phyloP scores from a whole-genome alignment of 768 basidiomycete genomes.

The Rickenella mellea region DNA sequence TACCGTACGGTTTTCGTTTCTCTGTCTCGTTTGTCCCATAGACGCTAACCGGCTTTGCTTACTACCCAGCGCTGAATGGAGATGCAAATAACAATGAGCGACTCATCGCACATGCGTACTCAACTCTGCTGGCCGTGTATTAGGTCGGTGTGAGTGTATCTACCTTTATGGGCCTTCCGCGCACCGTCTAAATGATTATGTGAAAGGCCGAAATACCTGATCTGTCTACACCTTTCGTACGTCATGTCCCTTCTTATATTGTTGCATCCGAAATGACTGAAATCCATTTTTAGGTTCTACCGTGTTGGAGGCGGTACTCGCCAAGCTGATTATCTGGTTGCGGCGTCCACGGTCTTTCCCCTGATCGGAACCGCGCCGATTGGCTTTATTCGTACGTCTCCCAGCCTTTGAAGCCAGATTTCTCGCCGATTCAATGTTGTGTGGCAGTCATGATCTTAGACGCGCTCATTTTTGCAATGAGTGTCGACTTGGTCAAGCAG shows the following conservation, averaged over 20 bases:
- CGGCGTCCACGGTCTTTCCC: constrained; percentile 57
- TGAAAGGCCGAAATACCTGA: constrained; percentile 71
- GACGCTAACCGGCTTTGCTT: not conserved
- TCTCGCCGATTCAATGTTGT: not conserved
- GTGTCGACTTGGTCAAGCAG: constrained; percentile 90
- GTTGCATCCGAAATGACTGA: constrained; percentile 9
- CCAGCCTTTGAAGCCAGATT: not conserved
- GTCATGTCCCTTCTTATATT: constrained; percentile 11
- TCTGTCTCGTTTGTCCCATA: constrained; percentile 50
- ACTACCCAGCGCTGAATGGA: constrained; percentile 75
- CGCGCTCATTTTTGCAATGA: constrained; percentile 88
- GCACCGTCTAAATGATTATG: not conserved
- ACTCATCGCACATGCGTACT: constrained; percentile 86
- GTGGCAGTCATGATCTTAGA: constrained; percentile 86
- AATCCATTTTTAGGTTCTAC: constrained; percentile 54
- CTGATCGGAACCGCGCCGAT: constrained; percentile 86
- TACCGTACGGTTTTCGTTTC: too few species aligned
- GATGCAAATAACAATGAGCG: constrained; percentile 91
- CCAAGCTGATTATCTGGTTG: constrained; percentile 78
- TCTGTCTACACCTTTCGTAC: constrained; percentile 81
- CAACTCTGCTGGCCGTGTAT: constrained; percentile 81
- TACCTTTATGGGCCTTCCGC: constrained; percentile 36
- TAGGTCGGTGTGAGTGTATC: constrained; percentile 74
- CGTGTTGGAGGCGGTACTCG: constrained; percentile 86
- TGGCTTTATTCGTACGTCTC: constrained; percentile 74